Percentiles rank a stretch among this genome's conserved stretches.
phyloP scores from a whole-genome alignment of 306 rosid species.

The Alnus rubra region DNA sequence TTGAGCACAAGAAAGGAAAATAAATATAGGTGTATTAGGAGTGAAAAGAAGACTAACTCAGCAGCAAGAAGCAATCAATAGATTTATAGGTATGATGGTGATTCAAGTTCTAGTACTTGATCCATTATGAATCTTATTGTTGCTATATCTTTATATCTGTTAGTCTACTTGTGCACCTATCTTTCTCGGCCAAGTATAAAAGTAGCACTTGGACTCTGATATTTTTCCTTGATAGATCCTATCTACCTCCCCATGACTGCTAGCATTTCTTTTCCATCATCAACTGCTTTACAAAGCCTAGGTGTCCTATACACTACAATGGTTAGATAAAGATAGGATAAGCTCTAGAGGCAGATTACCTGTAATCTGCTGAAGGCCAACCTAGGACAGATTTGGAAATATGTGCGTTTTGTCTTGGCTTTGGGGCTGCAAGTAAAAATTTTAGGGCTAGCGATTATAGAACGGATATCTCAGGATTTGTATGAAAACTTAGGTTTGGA shows the following conservation, averaged over 20 bases:
- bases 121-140: background rate
- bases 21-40: slow-evolving; percentile 3
- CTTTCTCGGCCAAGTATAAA: background rate
- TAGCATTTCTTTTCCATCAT: background rate
- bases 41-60: background rate
- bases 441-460: too few relatives aligned
- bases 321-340: background rate
- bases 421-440: too few relatives aligned
- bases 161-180: background rate
- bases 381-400: too few relatives aligned
- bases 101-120: background rate
- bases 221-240: background rate
- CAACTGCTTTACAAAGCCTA: background rate
- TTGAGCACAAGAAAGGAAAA: background rate
- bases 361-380: background rate
- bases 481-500: too few relatives aligned
- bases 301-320: too few relatives aligned
- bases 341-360: background rate
- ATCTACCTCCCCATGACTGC: background rate
- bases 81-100: background rate
- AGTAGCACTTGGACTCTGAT: background rate
- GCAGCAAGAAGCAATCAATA: background rate
- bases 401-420: too few relatives aligned
- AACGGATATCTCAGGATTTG: too few relatives aligned
- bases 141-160: too few relatives aligned